Evolutionary conservation across 495 filamentous ascomycete species (phyloP), one percentile per base, ranked within the genome.

Genomic region (Hypoxylon lienhwacheense): DNA sequence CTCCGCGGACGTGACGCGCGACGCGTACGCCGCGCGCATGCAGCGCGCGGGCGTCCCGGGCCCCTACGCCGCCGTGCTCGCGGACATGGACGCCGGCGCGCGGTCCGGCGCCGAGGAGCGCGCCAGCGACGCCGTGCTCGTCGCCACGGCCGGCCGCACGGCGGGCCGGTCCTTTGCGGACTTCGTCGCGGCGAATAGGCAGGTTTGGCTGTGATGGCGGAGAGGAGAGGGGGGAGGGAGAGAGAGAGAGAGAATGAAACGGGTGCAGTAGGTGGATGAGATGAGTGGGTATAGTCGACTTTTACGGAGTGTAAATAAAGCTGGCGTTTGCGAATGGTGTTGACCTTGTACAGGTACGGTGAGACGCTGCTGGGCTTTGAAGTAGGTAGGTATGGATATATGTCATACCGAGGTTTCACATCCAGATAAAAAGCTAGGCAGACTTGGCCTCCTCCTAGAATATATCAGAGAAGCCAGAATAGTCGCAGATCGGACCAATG

Each of bases 81-180:
- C 65, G 28, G 48, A 48, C 11, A 31, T 78, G 57, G 73, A 78
- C 26, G 65, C 61, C 17, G 36, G 48, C 4, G 66, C 69, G 52
- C 64, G 65, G 43, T 49, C 57, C 41, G 73, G 74, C 5, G 15
- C 59, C 5, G 74, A 77, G 61, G 69, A 74, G 8, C 49, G 70
- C 7, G 66, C 63, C 6, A 74, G 68, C 47, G 73, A 76, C 47
- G 60, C 63, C 12, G 66, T 77, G 11, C 35, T 69, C 16, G 55
- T 42, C 4, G 43, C 75, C 1, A 72, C 70, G n/a, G 72, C n/a
- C n/a, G n/a, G n/a, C n/a, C n/a, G n/a, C n/a, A n/a, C n/a, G 75
- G 0, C 35, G 37, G 10, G 31, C n/a, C 56, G 39, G 44, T 47
- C 15, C 28, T 76, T 77, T 15, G 22, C 53, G 5, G 62, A 70